phyloP scores from a whole-genome alignment of 2,329 filamentous ascomycete genomes.

The Nemania bipapillata region DNA sequence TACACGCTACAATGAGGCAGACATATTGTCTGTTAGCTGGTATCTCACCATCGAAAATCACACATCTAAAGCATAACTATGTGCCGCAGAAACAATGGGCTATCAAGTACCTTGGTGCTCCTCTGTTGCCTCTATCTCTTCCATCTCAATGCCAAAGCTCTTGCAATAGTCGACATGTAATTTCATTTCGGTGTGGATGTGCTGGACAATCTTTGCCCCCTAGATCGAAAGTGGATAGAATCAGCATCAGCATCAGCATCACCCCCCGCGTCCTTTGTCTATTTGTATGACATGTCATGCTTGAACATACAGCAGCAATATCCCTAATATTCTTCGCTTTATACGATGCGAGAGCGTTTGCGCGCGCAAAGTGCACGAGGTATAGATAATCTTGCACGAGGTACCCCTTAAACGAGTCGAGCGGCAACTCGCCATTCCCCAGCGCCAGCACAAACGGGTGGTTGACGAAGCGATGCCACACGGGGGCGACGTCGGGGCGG shows the following conservation, averaged over 20 bases:
- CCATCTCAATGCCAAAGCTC: slow-evolving; percentile 78
- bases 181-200: slow-evolving; percentile 81
- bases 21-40: not conserved
- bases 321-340: slow-evolving; percentile 80
- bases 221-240: slow-evolving; percentile 45
- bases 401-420: slow-evolving; percentile 85
- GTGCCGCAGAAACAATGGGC: not conserved
- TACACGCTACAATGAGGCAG: slow-evolving; percentile 53
- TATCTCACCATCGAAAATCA: not conserved
- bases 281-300: not conserved
- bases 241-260: not conserved
- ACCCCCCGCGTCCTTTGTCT: not conserved
- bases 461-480: slow-evolving; percentile 81
- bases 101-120: slow-evolving; percentile 73
- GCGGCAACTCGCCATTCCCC: slow-evolving; percentile 77
- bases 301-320: slow-evolving; percentile 71
- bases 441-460: slow-evolving; percentile 85
- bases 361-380: slow-evolving; percentile 87
- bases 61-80: not conserved
- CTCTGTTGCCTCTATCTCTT: slow-evolving; percentile 76
- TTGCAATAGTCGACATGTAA: slow-evolving; percentile 86
- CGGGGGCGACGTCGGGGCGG: slow-evolving; percentile 74
- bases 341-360: slow-evolving; percentile 85
- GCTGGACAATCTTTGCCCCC: slow-evolving; percentile 76
- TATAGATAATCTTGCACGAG: slow-evolving; percentile 94